Evolutionary conservation across 441 rosid species (phyloP).

Genomic region (Breynia disticha): DNA sequence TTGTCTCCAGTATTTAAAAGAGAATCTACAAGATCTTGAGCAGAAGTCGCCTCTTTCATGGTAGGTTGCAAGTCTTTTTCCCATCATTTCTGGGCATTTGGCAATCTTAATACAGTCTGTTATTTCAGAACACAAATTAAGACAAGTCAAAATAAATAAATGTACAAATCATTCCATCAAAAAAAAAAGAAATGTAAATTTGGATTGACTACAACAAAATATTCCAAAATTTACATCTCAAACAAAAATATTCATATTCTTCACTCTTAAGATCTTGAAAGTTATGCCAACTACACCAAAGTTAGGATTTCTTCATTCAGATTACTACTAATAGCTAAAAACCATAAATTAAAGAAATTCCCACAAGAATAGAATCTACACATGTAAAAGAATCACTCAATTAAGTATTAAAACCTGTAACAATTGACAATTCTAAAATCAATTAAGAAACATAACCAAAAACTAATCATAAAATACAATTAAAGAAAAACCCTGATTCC

Average conservation of each 20-base stretch:
- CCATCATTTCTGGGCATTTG: conserved; percentile 72
- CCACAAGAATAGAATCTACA: too few relatives aligned
- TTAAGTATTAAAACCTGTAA: too few relatives aligned
- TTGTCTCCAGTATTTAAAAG: conserved; percentile 63
- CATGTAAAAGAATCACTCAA: too few relatives aligned
- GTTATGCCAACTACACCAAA: too few relatives aligned
- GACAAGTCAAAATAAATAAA: not conserved
- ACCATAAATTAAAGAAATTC: too few relatives aligned
- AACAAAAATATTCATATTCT: not conserved
- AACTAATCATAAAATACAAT: not conserved
- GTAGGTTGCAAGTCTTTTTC: conserved; percentile 64
- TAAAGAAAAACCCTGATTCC: not conserved
- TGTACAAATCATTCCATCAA: too few relatives aligned
- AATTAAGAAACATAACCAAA: too few relatives aligned
- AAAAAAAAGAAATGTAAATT: conserved; percentile 1
- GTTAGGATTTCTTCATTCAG: too few relatives aligned
- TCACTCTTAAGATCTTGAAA: too few relatives aligned
- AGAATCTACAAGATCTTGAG: conserved; percentile 73
- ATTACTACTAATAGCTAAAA: too few relatives aligned
- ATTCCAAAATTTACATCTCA: not conserved
- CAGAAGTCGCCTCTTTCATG: conserved; percentile 76
- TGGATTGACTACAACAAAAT: not conserved
- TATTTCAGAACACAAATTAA: not conserved
- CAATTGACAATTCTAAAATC: too few relatives aligned
- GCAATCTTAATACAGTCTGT: conserved; percentile 45